Base-by-base conservation (phyloP, 305 asterid genomes). In the Caryopteris hybrid region DNA sequence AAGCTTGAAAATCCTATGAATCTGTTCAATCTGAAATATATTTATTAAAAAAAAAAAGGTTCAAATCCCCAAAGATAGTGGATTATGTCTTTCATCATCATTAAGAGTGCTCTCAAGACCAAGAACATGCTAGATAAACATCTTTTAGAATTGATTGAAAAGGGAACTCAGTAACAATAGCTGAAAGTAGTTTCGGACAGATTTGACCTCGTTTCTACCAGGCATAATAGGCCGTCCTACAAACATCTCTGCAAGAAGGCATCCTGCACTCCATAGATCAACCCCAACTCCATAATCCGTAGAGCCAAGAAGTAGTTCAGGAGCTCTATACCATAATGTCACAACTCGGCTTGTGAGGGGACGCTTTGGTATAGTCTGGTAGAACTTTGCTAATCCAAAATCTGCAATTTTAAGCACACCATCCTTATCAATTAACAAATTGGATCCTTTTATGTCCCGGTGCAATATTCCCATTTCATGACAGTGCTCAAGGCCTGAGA, bases 201-300 rank as follows among this genome's bases (percentile, higher is more conserved):
- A 11, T 14, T 17, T 56, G 74, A 88, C 97, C 97, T 91, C 96
- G 18, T 84, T 91, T 62, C 88, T 78, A 47, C 96, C 95, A 17
- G 97, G 95, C 93, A 88, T 81, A 70, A 91, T 88, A 43, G 97
- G 90, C 47, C 87, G 80, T 25, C 91, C 88, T 0, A 61, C 75
- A 53, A 86, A 88, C 97, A 91, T 88, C 70, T 91, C 96, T 0
- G 86, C 96, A 22, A 91, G 70, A 68, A 88, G 77, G 69, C 97
- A 91, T 8, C 97, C 97, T 9, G 79, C 88, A 63, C 97, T 91
- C 96, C 96, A 91, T 9, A 88, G 87, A 81, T 88, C 96, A 72
- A 88, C 81, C 10, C 93, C 96, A 11, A 83, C 91, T 46, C 90
- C 91, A 68, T 88, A 91, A 76, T 89, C 88, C 5, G 91, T 88